phyloP scores from a whole-genome alignment of 805 yeast species.

The Spencermartinsiella europaea region DNA sequence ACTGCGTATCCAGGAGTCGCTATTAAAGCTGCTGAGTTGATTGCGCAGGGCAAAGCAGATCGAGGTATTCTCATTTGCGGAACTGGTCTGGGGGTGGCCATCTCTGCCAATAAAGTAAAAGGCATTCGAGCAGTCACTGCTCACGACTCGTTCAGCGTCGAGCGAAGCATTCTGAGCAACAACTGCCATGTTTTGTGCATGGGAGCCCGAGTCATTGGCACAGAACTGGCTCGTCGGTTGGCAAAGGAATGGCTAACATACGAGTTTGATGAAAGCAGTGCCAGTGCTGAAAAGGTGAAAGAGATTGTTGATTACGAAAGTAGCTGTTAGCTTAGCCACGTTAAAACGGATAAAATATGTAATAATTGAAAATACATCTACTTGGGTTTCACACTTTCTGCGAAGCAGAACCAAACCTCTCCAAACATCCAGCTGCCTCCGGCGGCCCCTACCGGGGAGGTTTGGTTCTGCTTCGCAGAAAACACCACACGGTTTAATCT shows the following conservation, averaged over 20 bases:
- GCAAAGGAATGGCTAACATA: conserved; percentile 43
- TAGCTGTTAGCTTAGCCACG: not conserved
- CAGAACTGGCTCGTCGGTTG: conserved; percentile 40
- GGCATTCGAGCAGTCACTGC: conserved; percentile 48
- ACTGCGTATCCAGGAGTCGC: conserved; percentile 43
- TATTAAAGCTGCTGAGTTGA: conserved; percentile 39
- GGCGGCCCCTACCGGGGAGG: too few relatives aligned
- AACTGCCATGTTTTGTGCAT: conserved; percentile 43
- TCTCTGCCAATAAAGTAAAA: conserved; percentile 43
- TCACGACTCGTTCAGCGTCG: conserved; percentile 44
- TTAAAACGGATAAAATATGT: too few relatives aligned
- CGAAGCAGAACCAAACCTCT: too few relatives aligned
- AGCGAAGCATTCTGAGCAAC: conserved; percentile 40
- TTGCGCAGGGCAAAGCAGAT: conserved; percentile 39
- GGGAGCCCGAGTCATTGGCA: conserved; percentile 45
- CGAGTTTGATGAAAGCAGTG: conserved; percentile 36
- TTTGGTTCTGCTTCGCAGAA: too few relatives aligned
- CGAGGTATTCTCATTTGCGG: conserved; percentile 45
- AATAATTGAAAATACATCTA: too few relatives aligned
- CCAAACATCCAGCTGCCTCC: too few relatives aligned
- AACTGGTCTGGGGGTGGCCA: conserved; percentile 47
- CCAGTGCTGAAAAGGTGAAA: conserved; percentile 40
- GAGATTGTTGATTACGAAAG: conserved; percentile 31
- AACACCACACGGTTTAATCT: too few relatives aligned
- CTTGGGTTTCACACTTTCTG: too few relatives aligned